These are phyloP conservation scores for Ceratocystis colombiana DNA, from an alignment of 2,329 filamentous ascomycete species.

Conservation along the genomic window DNA sequence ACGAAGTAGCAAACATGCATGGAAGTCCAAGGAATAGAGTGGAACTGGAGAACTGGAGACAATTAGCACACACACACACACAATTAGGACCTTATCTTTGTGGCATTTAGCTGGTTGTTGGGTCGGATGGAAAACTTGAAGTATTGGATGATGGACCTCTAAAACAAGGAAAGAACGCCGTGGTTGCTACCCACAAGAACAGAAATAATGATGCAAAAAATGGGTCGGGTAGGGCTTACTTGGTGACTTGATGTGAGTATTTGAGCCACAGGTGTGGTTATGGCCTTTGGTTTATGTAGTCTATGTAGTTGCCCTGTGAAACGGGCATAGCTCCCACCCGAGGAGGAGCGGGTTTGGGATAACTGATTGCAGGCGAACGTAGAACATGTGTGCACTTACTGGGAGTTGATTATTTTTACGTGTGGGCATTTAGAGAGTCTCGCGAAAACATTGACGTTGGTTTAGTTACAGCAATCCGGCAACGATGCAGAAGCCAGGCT, in stretches of 20 bases:
- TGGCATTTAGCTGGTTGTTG: not conserved
- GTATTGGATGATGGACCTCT: not conserved
- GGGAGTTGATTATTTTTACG: not conserved
- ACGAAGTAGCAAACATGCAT: conserved; percentile 12
- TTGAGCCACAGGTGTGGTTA: no score
- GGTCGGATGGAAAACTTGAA: not conserved
- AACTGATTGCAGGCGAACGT: not conserved
- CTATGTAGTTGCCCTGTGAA: no score
- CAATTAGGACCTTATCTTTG: not conserved
- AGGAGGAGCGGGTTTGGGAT: not conserved
- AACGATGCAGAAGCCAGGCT: no score
- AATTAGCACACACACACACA: not conserved
- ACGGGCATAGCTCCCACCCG: not conserved
- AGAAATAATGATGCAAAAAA: not conserved
- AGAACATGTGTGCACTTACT: not conserved
- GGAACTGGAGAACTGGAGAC: conserved; percentile 1
- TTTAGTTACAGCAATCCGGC: no score
- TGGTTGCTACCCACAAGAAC: not conserved
- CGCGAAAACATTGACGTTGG: no score
- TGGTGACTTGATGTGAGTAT: not conserved
- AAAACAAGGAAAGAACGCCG: not conserved
- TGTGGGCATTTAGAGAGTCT: not conserved
- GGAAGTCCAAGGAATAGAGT: conserved; percentile 1
- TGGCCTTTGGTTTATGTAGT: no score
- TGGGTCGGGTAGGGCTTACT: not conserved